These are phyloP conservation scores for Dentipellis fragilis DNA, from an alignment of 768 basidiomycete species.

Conservation along the genomic window DNA sequence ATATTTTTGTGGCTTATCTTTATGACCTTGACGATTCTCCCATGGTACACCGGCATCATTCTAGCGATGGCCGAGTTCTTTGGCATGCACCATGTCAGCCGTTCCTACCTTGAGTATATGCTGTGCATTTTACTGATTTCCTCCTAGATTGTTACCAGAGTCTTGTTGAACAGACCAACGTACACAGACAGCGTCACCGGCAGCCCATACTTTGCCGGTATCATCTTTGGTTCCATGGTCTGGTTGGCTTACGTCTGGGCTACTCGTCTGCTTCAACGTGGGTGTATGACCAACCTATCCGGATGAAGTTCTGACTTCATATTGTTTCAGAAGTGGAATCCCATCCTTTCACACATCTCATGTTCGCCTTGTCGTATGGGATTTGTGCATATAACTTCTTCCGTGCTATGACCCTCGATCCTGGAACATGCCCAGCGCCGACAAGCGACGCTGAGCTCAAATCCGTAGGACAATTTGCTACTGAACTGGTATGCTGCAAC, in stretches of 20 bases:
- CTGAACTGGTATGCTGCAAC: not conserved
- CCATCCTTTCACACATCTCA: constrained; percentile 65
- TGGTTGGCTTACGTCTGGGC: constrained; percentile 86
- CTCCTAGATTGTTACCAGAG: constrained; percentile 68
- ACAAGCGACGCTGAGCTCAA: constrained; percentile 79
- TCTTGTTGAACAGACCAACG: constrained; percentile 70
- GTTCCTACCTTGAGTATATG: not conserved
- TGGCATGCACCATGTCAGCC: constrained; percentile 83
- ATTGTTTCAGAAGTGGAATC: constrained; percentile 55
- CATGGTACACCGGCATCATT: constrained; percentile 84
- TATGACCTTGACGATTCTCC: constrained; percentile 69
- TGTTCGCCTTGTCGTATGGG: constrained; percentile 59
- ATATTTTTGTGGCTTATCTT: constrained; percentile 79
- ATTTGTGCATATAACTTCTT: constrained; percentile 87
- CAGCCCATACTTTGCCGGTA: constrained; percentile 89
- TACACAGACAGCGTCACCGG: constrained; percentile 78
- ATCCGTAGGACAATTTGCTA: constrained; percentile 42
- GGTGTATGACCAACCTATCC: constrained; percentile 15
- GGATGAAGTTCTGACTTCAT: not conserved
- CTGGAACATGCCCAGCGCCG: constrained; percentile 79
- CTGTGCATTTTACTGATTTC: constrained; percentile 2
- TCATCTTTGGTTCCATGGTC: constrained; percentile 75
- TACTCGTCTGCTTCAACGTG: constrained; percentile 65
- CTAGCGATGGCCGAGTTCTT: constrained; percentile 83
- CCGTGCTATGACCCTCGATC: constrained; percentile 79